Conservation (phyloP, 2,329 filamentous ascomycete species). For the Curvularia verruculosa region DNA sequence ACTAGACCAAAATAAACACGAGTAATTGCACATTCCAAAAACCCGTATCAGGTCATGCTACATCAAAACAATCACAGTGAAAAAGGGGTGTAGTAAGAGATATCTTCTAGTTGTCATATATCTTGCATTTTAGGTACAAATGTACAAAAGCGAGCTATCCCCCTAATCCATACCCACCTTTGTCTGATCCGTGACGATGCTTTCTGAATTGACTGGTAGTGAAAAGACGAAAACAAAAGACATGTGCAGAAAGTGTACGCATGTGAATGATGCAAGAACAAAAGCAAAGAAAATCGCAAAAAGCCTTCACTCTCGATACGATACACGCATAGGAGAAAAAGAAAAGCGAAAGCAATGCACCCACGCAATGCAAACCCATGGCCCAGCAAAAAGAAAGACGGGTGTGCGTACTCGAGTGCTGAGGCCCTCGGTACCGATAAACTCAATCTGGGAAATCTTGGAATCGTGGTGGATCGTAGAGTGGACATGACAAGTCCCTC, state of each 20-base stretch:
- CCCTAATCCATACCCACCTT: constrained; percentile 13
- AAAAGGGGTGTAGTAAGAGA: not conserved
- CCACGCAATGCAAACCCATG: constrained; percentile 42
- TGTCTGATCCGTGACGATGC: constrained; percentile 16
- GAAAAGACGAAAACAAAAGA: constrained; percentile 2
- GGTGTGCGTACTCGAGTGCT: constrained; percentile 19
- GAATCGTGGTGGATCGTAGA: constrained; percentile 10
- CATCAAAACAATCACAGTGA: too few species aligned
- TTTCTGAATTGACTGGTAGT: constrained; percentile 7
- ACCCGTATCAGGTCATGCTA: not conserved
- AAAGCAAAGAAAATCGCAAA: constrained; percentile 3
- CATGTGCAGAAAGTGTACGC: not conserved
- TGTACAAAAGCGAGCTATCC: constrained; percentile 19
- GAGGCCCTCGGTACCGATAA: constrained; percentile 10
- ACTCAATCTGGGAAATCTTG: constrained; percentile 19
- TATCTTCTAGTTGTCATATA: constrained; percentile 7
- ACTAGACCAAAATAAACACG: not conserved
- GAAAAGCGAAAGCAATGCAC: constrained; percentile 39
- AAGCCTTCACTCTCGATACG: constrained; percentile 13
- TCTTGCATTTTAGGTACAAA: constrained; percentile 14
- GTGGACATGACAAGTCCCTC: constrained; percentile 4
- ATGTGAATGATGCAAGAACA: constrained; percentile 10
- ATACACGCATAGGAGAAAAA: constrained; percentile 17
- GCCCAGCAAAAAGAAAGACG: constrained; percentile 27
- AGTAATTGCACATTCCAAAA: too few species aligned